Evolutionary conservation across 2,329 filamentous ascomycete genomes (phyloP).

Genomic region (Verticillium tricorpus): DNA sequence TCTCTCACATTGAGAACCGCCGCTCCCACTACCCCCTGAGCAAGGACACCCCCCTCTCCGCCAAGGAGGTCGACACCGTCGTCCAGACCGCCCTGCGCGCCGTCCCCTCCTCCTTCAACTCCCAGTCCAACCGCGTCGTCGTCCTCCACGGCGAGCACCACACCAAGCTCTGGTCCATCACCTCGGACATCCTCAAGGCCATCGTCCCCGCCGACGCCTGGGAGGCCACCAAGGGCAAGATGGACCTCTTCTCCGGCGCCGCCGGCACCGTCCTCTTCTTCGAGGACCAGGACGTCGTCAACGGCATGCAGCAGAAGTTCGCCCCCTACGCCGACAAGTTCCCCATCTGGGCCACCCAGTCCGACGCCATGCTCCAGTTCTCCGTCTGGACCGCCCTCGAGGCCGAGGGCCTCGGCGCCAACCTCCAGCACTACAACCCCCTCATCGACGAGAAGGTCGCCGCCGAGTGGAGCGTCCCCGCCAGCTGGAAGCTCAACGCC

Average conservation of each 20-base stretch:
- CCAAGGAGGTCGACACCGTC: constrained; percentile 59
- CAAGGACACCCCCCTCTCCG: constrained; percentile 57
- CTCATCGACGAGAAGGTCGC: constrained; percentile 71
- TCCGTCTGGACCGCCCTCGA: constrained; percentile 78
- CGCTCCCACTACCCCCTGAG: constrained; percentile 65
- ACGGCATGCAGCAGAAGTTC: constrained; percentile 63
- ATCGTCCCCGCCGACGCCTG: constrained; percentile 64
- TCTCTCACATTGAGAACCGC: constrained; percentile 63
- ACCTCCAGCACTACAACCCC: constrained; percentile 92
- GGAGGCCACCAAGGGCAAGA: constrained; percentile 41
- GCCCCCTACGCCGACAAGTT: constrained; percentile 76
- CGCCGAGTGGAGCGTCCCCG: constrained; percentile 64
- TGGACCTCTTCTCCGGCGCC: constrained; percentile 58
- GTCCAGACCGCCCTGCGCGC: constrained; percentile 60
- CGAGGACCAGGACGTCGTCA: constrained; percentile 67
- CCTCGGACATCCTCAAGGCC: constrained; percentile 57
- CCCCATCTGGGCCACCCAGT: constrained; percentile 70
- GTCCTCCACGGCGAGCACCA: constrained; percentile 80
- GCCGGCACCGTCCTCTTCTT: constrained; percentile 88
- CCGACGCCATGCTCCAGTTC: constrained; percentile 78
- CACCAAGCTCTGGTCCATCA: constrained; percentile 80
- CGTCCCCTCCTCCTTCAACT: constrained; percentile 83
- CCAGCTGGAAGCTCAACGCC: constrained; percentile 70
- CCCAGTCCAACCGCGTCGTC: constrained; percentile 73
- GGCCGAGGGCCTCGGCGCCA: constrained; percentile 78